Conservation (phyloP, 495 filamentous ascomycete species). For the Lophiostoma macrostomum region DNA sequence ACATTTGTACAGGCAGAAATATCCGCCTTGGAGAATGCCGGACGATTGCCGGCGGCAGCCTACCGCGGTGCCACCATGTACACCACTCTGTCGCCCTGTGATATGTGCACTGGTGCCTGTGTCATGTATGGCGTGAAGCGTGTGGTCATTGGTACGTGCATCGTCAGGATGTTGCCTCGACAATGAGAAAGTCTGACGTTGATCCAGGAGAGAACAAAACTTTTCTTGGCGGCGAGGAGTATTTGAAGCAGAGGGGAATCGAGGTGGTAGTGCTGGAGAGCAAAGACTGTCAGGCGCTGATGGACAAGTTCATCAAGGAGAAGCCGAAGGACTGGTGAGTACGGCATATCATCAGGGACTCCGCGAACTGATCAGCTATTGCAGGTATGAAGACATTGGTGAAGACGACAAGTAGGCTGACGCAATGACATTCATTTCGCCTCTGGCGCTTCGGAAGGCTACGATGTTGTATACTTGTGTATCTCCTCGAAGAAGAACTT, state of each 20-base stretch:
- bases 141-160: constrained; percentile 58
- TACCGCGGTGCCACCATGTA: constrained; percentile 81
- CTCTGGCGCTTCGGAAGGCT: constrained; percentile 6
- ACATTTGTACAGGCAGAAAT: constrained; percentile 76
- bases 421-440: constrained; percentile 3
- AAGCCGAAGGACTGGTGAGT: constrained; percentile 73
- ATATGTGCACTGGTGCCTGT: constrained; percentile 86
- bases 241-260: constrained; percentile 66
- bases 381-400: constrained; percentile 35
- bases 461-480: constrained; percentile 49
- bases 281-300: constrained; percentile 65
- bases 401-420: constrained; percentile 15
- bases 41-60: constrained; percentile 66
- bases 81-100: constrained; percentile 81
- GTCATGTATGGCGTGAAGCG: constrained; percentile 75
- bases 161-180: background rate
- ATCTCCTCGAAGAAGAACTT: constrained; percentile 93
- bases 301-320: constrained; percentile 73
- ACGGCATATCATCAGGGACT: background rate
- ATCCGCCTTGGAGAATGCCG: constrained; percentile 72
- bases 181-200: background rate
- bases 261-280: constrained; percentile 73
- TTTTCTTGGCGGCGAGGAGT: constrained; percentile 73
- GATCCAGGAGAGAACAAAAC: constrained; percentile 71
- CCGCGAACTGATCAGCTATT: constrained; percentile 1